Evolutionary conservation across 352 stramenopile species (phyloP), one percentile per base, ranked within the genome.

Genomic region (Pythium monospermum): DNA sequence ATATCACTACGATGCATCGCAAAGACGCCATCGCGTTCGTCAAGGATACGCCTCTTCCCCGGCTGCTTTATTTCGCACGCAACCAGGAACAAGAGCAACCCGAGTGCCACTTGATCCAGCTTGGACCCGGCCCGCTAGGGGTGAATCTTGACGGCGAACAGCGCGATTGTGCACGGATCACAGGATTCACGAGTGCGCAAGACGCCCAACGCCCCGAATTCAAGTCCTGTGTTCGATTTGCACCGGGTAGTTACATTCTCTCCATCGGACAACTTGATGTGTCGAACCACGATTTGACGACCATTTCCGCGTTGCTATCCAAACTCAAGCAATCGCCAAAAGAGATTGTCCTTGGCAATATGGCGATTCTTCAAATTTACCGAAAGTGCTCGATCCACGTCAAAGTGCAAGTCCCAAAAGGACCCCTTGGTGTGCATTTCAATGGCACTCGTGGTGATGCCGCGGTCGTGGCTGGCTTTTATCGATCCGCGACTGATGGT

Each of bases 191-290:
- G 8, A 71, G 57, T 7, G 18, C 51, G 5, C 58, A 51, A 15
- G 71, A 82, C 31, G 64, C 66, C 5, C 53, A 67, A 13, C 71
- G 69, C 1, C 47, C 60, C 16, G 61, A 61, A 12, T 87, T 79
- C 46, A 57, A 61, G 11, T 25, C 31, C 11, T 77, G 70, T 30
- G 52, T 35, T 3, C 26, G 59, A 26, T 79, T 78, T 42, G 45
- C 83, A 18, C 69, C 71, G 6, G 68, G 64, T 6, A 82, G 71
- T 45, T 72, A 56, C 46, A 78, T 94, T 45, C 51, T 85, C 35
- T 55, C 60, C 12, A 77, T 96, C 35, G 90, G 92, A 38, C 66
- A 71, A 4, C 51, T 87, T 28, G 61, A 78, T 3, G 76, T 85
- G 4, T 83, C 78, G 3, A 47, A 68, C 6, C 57, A 76, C 32